Evolutionary conservation across 495 filamentous ascomycete species (phyloP), one percentile per base, ranked within the genome.

Genomic region (Clavariopsis aquatica): DNA sequence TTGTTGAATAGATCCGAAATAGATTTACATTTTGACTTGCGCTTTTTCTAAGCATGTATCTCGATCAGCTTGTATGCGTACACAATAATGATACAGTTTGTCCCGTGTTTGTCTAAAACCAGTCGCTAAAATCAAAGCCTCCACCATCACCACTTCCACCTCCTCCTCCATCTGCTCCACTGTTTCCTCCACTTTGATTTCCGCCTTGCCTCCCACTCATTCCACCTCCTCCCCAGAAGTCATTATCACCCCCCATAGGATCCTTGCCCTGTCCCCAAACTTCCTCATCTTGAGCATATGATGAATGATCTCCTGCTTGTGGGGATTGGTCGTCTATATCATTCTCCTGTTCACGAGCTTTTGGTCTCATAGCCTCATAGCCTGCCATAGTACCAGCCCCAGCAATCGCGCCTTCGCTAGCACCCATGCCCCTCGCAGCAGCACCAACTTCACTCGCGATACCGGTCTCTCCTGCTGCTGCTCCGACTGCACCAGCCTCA

Each of bases 341-440:
- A 12, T 57, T 31, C 0, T 23, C 38, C 41, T 49, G 34, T 45
- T 19, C 29, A 19, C 49, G 62, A 28, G 62, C 66, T 46, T 58
- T 73, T 3, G 82, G 80, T 62, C 83, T 68, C 82, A 87, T 84
- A 0, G 84, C 85, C 69, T 87, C 86, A 71, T 86, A 86, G 13
- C 84, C 86, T 20, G 83, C 84, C 75, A 86, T 80, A 8, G 83
- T 78, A 13, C 83, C 85, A 20, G 84, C 85, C 2, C 83, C 84
- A 10, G 78, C 76, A 54, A 72, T 79, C 17, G 72, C 74, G 10
- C 70, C 74, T 52, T 77, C 81, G 20, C 79, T 70, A 2, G 79
- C 77, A 58, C 80, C 82, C 1, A 76, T 74, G 54, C 74, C 78
- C 19, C 75, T 76, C 17, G 77, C 78, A 22, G 72, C 68, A 9